Base-by-base conservation (phyloP, 108 stramenopile species). In the Hondaea fermentalgiana region DNA sequence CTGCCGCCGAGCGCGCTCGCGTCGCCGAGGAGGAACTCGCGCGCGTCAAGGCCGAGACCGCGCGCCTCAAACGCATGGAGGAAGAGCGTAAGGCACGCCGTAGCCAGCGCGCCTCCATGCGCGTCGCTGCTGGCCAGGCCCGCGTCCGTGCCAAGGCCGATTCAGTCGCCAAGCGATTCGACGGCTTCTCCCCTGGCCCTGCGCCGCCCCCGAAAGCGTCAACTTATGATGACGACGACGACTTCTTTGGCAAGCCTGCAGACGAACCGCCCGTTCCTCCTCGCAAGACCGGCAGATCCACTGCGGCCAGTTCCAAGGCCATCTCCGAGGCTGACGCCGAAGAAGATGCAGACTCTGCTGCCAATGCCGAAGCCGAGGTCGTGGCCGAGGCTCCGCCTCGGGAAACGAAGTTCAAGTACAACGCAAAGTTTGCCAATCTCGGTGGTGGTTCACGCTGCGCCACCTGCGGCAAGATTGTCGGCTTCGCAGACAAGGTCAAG, bases 371-470 rank as follows among this genome's bases (percentile, higher is more conserved):
- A 35, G 49, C 0, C 51, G 51, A n/a, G 19, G 23, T 45, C 12
- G 76, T 45, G 76, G 49, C 76, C 6, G 51, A 47, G 28, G 49
- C 45, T 4, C 43, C 44, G 76, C 76, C 76, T 35, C 43, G 6
- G 6, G 23, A 47, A 17, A 43, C 76, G 6, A 83, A 53, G 76
- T 83, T 83, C 5, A 83, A 83, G 51, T 83, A 83, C 76, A 83
- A 83, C 4, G 12, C 49, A 8, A 83, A 53, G 28, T 83, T 83
- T 45, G 45, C 76, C 4, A 83, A 83, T 53, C 76, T 83, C 51
- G 76, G 76, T 47, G 76, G 76, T 16, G 76, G 76, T 45, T 83
- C 76, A n/a, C 45, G 76, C n/a, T 83, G 76, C 51, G 51, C 49
- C n/a, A 83, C 19, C 45, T 83, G 76, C 28, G 23, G 23, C 51